phyloP scores from a whole-genome alignment of 495 filamentous ascomycete genomes.

The Aspergillus olivimuriae region DNA sequence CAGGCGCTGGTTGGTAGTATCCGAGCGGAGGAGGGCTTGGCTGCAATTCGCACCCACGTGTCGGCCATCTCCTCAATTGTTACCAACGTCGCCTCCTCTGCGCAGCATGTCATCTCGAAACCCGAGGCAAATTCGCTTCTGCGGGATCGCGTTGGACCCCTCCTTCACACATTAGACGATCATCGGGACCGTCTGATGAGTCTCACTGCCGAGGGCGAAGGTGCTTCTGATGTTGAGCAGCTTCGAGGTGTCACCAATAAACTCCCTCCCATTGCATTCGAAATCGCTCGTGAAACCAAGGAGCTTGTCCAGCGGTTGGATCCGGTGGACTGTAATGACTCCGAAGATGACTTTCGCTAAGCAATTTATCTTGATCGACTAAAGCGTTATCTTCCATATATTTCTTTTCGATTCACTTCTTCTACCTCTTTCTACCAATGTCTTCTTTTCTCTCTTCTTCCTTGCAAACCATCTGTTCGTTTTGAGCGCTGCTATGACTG shows the following conservation, averaged over 20 bases:
- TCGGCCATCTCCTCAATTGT: conserved; percentile 64
- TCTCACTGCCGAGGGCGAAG: conserved; percentile 58
- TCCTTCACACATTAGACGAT: conserved; percentile 54
- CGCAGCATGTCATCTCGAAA: conserved; percentile 50
- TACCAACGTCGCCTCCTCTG: conserved; percentile 59
- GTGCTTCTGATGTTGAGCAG: conserved; percentile 43
- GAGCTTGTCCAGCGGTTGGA: conserved; percentile 53
- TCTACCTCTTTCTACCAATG: conserved; percentile 10
- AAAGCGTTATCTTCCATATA: too few species aligned
- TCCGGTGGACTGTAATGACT: conserved; percentile 24
- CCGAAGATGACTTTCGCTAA: conserved; percentile 38
- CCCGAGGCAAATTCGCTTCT: conserved; percentile 35
- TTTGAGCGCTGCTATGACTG: neutral
- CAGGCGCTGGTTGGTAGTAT: conserved; percentile 76
- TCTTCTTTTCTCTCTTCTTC: conserved; percentile 3
- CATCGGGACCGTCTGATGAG: conserved; percentile 61
- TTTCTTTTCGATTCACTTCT: neutral
- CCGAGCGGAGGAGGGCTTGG: conserved; percentile 59
- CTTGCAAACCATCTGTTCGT: neutral
- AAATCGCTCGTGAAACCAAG: conserved; percentile 78
- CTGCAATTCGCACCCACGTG: conserved; percentile 63
- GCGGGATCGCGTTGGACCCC: conserved; percentile 51
- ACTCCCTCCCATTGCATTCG: conserved; percentile 78
- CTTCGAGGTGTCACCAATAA: conserved; percentile 63
- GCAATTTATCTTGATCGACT: neutral